phyloP scores from a whole-genome alignment of 176 grass and related monocot species.

The Aegilops longissima region DNA sequence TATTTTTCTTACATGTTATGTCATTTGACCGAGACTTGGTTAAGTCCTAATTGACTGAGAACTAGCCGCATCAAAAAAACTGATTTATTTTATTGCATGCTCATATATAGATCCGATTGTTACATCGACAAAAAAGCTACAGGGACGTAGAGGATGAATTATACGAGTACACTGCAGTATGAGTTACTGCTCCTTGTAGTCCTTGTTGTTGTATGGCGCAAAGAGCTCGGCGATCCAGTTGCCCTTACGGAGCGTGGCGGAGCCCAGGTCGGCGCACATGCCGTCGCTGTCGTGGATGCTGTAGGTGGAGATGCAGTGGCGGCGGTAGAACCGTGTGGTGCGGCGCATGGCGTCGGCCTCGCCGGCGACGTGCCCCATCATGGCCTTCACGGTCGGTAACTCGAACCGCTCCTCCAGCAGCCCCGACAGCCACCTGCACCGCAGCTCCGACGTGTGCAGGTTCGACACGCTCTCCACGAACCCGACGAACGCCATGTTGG shows the following conservation, averaged over 20 bases:
- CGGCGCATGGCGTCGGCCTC: slow-evolving; percentile 85
- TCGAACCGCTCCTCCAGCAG: slow-evolving; percentile 58
- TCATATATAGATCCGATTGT: background rate
- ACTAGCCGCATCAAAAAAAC: background rate
- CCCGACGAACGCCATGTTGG: slow-evolving; percentile 96
- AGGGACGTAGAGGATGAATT: background rate
- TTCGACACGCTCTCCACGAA: slow-evolving; percentile 99
- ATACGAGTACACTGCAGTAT: background rate
- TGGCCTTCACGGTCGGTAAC: slow-evolving; percentile 56
- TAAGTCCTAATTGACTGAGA: too few relatives aligned
- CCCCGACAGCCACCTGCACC: slow-evolving; percentile 86
- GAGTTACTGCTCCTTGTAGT: slow-evolving; percentile 63
- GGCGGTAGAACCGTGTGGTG: slow-evolving; percentile 91
- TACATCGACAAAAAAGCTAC: background rate
- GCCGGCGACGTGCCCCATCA: slow-evolving; percentile 51
- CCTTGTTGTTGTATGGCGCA: slow-evolving; percentile 81
- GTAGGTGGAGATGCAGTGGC: slow-evolving; percentile 99
- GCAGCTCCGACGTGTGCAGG: slow-evolving; percentile 94
- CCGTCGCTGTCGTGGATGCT: slow-evolving; percentile 98
- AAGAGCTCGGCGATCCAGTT: slow-evolving; percentile 89
- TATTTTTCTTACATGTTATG: too few relatives aligned
- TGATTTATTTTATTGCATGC: background rate
- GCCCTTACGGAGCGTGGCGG: slow-evolving; percentile 57
- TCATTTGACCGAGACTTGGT: too few relatives aligned
- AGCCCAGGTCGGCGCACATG: slow-evolving; percentile 83